These are phyloP conservation scores for Trichoderma sp. DNA, from an alignment of 2,329 filamentous ascomycete genomes.

Conservation along the genomic window DNA sequence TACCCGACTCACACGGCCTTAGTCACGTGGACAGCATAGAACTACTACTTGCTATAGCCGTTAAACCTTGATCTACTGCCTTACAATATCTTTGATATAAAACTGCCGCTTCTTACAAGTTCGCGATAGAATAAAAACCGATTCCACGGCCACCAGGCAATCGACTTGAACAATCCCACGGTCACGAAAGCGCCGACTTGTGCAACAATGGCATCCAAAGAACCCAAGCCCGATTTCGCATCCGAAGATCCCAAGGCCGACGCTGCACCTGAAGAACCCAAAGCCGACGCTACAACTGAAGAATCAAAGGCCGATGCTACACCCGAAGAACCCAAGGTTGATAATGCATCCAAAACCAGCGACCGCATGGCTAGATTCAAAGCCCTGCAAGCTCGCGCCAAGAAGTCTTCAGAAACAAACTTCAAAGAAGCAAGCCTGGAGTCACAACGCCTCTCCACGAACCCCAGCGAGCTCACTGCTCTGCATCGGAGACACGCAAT, in stretches of 20 bases:
- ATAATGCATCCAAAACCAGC: constrained; percentile 49
- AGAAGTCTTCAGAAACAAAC: constrained; percentile 73
- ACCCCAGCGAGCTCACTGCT: constrained; percentile 75
- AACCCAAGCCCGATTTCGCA: constrained; percentile 37
- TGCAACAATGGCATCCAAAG: background rate
- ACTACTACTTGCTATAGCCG: no score
- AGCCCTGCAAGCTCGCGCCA: constrained; percentile 79
- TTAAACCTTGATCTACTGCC: no score
- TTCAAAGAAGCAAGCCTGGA: constrained; percentile 83
- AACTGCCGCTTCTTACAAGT: no score
- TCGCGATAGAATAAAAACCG: no score
- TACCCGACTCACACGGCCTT: no score
- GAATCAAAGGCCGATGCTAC: background rate
- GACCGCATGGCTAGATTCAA: constrained; percentile 84
- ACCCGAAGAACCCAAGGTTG: constrained; percentile 25
- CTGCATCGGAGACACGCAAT: constrained; percentile 86
- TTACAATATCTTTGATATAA: no score
- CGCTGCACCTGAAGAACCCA: background rate
- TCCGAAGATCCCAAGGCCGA: no score
- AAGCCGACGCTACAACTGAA: constrained; percentile 37
- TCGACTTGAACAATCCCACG: no score
- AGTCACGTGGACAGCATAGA: no score
- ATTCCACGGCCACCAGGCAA: no score
- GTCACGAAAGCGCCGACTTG: no score
- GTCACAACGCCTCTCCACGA: constrained; percentile 75